Base-by-base conservation (phyloP, 148 eudicot genomes). In the Silene uniflora region DNA sequence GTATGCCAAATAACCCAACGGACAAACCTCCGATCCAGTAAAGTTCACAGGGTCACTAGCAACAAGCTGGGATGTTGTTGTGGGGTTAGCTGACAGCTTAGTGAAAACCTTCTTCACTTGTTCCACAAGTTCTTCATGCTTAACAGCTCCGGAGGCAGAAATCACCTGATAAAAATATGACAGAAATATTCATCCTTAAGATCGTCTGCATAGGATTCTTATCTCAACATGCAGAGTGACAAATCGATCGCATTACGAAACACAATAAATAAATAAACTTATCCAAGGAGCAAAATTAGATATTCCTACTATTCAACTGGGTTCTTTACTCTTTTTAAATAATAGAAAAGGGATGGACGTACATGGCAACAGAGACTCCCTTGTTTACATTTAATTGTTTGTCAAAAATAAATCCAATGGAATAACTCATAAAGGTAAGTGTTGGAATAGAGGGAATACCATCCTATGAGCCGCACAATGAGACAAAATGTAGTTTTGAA, bases 21-120 rank as follows among this genome's bases (percentile, higher is more conserved):
- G n/a, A 73, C 80, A 70, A 68, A 87, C 92, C 92, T 89, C 92
- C 62, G 90, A 89, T 67, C 92, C 92, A 62, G 90, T 89, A 67
- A 87, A 89, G 66, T 80, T 79, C 66, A 83, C 85, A 22, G 93
- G 93, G 69, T 83, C 85, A 71, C 83, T 75, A 17, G 86, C 83
- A 80, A 87, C 88, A 73, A 89, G 81, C 77, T 89, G 89, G 76
- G 90, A 79, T 70, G 89, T 81, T 49, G 89, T 89, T 21, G 75
- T 60, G 19, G 93, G 87, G 79, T 87, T 83, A 49, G 86, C 63
- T 59, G 90, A 84, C 54, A 89, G 73, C 81, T 87, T 87, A 27
- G 85, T 87, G 79, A 89, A 89, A 24, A 76, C 79, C 81, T 81
- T 83, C 49, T 86, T 87, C 60, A 87, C 90, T 83, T 83, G 87